These are phyloP conservation scores for Phascolomyces articulosus DNA, from an alignment of 371 early-diverging fungal genomes.

Conservation along the genomic window DNA sequence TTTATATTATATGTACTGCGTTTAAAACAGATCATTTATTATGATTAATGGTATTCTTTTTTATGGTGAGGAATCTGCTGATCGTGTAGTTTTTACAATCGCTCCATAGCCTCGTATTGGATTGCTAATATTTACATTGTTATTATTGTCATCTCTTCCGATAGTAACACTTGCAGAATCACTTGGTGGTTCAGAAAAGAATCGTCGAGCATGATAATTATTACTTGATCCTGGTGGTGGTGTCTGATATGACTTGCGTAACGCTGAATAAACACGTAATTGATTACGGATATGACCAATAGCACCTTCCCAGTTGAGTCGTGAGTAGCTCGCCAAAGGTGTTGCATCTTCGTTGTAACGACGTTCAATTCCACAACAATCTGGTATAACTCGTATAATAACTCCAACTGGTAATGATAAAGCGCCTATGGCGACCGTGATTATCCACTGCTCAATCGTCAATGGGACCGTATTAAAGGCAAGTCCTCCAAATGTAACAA, in stretches of 20 bases:
- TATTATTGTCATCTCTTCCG: neutral
- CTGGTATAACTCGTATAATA: conserved; percentile 78
- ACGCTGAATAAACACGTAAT: conserved; percentile 48
- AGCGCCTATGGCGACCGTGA: conserved; percentile 74
- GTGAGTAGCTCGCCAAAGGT: conserved; percentile 55
- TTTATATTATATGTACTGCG: neutral
- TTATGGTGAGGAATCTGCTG: neutral
- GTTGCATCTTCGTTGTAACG: conserved; percentile 58
- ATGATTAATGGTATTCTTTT: neutral
- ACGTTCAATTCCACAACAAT: conserved; percentile 43
- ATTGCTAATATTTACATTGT: neutral
- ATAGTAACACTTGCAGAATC: neutral
- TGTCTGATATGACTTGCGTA: conserved; percentile 30
- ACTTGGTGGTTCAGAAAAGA: neutral
- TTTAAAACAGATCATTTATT: too few relatives aligned
- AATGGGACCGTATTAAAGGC: conserved; percentile 86
- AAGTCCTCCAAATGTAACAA: conserved; percentile 88
- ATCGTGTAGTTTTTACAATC: neutral
- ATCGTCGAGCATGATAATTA: neutral
- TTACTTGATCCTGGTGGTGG: neutral
- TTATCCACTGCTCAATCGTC: conserved; percentile 75
- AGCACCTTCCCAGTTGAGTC: conserved; percentile 64
- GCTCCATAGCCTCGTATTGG: neutral
- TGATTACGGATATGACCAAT: conserved; percentile 52
- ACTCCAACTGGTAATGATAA: conserved; percentile 86